Percentiles rank a stretch among this genome's conserved stretches.
Conservation (phyloP, 2,329 filamentous ascomycete species). For the Penicillium hordei region DNA sequence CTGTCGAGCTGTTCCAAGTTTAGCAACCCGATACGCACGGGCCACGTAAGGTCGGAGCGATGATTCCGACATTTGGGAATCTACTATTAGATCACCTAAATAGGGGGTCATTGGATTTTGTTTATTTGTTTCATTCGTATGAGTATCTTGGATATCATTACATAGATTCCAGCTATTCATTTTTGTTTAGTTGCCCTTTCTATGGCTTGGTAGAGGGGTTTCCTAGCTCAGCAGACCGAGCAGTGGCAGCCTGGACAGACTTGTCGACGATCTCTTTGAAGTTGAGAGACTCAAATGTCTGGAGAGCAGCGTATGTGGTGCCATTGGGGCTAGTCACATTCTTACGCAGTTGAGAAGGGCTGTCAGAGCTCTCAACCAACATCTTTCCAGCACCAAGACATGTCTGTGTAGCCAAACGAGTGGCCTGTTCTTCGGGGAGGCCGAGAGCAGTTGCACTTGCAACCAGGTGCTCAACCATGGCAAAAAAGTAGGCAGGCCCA, state of each 20-base stretch:
- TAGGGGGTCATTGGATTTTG: not conserved
- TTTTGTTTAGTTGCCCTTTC: not conserved
- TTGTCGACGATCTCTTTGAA: constrained; percentile 35
- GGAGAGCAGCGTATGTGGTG: constrained; percentile 35
- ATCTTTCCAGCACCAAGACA: constrained; percentile 39
- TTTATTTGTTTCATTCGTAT: not conserved
- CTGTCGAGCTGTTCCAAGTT: not conserved
- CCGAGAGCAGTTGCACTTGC: constrained; percentile 35
- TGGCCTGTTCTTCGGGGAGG: constrained; percentile 35
- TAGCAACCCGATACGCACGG: constrained; percentile 7
- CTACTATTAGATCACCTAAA: not conserved
- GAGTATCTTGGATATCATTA: not conserved
- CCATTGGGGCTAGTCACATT: constrained; percentile 40
- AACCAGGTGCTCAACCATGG: constrained; percentile 38
- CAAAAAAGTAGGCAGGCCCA: constrained; percentile 40
- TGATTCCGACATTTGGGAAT: not conserved
- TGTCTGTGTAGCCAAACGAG: constrained; percentile 34
- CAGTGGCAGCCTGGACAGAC: constrained; percentile 34
- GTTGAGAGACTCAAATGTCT: constrained; percentile 31
- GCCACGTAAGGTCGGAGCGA: not conserved
- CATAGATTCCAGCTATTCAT: not conserved
- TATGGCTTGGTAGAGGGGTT: constrained; percentile 13
- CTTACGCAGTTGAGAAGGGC: constrained; percentile 35
- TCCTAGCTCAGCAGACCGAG: constrained; percentile 34
- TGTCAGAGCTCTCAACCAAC: constrained; percentile 33